Percentiles rank a stretch among this genome's conserved stretches.
phyloP scores from a whole-genome alignment of 2,329 filamentous ascomycete genomes.

The Lachnellula occidentalis region DNA sequence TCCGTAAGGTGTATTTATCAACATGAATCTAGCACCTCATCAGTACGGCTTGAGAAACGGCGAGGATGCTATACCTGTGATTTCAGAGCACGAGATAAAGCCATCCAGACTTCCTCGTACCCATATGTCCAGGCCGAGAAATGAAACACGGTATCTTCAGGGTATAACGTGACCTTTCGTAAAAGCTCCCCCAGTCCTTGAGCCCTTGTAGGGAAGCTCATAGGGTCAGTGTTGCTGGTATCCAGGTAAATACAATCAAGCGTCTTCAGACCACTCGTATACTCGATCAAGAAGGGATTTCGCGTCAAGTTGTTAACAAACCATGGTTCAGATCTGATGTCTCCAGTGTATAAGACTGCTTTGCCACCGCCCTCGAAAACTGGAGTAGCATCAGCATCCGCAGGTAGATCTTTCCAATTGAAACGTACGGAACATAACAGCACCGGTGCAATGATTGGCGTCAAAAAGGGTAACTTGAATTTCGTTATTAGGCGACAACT shows the following conservation, averaged over 20 bases:
- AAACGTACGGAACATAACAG: conserved; percentile 74
- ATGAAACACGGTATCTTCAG: conserved; percentile 72
- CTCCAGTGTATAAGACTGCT: conserved; percentile 81
- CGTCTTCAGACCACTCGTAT: conserved; percentile 56
- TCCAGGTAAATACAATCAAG: conserved; percentile 86
- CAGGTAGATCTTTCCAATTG: background rate
- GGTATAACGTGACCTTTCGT: conserved; percentile 60
- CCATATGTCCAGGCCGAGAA: conserved; percentile 88
- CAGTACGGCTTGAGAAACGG: conserved; percentile 4
- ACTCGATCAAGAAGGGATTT: conserved; percentile 70
- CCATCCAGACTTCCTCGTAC: conserved; percentile 89
- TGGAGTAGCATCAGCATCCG: conserved; percentile 9
- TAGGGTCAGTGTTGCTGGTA: conserved; percentile 61
- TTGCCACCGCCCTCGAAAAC: conserved; percentile 69
- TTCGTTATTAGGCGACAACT: conserved; percentile 61
- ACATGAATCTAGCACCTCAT: conserved; percentile 61
- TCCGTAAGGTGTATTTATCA: conserved; percentile 68
- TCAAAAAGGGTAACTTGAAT: conserved; percentile 81
- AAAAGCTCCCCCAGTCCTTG: conserved; percentile 73
- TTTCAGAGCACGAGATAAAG: conserved; percentile 64
- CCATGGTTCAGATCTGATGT: conserved; percentile 81
- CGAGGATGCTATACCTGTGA: conserved; percentile 45
- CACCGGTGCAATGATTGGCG: conserved; percentile 86
- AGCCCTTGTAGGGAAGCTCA: conserved; percentile 56
- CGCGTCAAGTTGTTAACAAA: conserved; percentile 70